Evolutionary conservation across 495 filamentous ascomycete species (phyloP), one percentile per base, ranked within the genome.

Genomic region (Aspergillus bridgeri): DNA sequence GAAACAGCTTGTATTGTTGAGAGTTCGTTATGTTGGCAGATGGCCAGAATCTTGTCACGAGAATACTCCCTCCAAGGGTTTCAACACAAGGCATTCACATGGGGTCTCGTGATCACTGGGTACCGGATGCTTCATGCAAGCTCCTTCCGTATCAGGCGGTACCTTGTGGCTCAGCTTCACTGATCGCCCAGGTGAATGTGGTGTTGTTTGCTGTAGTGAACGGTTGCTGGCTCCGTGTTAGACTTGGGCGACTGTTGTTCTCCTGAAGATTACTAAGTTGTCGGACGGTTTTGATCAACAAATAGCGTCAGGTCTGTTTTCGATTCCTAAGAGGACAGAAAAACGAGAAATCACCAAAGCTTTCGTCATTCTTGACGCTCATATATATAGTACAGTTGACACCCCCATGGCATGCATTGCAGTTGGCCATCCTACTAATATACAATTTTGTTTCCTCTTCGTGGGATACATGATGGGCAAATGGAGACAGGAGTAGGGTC

Each of bases 321-420:
- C 13, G 11, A 15, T 38, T 38, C 18, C 53, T 45, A 42, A 29
- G 42, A 18, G 24, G 53, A 52, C 9, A 11, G 17, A 38, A 38
- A 38, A 13, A 38, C 17, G 9, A 38, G 13, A 38, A 3, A 15
- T 2, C 13, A 38, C 6, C 33, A 38, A 38, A 13, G 3, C 6
- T 15, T 38, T 15, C 3, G 33, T 38, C 33, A 2, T 38, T 44
- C 38, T 42, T 17, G 17, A 54, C 19, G 0, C 59, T 51, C 24
- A 65, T 58, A 46, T 42, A 60, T 69, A 71, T 65, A 57, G 61
- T 71, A 69, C 60, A 65, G 33, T 29, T 48, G 56, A 42, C 54
- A 25, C 42, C 48, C 25, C 46, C n/a, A 57, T 42, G n/a, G n/a
- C n/a, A 46, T 49, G 48, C 57, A 50, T 54, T 53, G 29, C 44